Percentiles rank a stretch among this genome's conserved stretches.
These are phyloP conservation scores for Cryptosporidium bovis DNA, from an alignment of 169 alveolate genomes.

Conservation along the genomic window DNA sequence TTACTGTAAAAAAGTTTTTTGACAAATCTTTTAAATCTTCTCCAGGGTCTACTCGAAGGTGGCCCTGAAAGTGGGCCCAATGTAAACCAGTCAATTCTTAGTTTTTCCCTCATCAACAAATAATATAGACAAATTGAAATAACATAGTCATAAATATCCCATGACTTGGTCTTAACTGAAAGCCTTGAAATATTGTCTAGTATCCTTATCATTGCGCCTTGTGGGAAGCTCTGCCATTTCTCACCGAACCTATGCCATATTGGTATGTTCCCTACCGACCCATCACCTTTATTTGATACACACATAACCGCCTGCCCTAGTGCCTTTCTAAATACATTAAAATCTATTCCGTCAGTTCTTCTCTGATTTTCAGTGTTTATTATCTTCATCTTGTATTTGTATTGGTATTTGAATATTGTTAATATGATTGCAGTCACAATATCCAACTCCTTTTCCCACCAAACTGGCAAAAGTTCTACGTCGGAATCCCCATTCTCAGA, in stretches of 20 bases:
- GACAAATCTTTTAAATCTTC: constrained; percentile 35
- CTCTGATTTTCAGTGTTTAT: constrained; percentile 32
- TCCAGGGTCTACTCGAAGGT: constrained; percentile 50
- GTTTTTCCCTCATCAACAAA: constrained; percentile 42
- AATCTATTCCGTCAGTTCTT: constrained; percentile 2
- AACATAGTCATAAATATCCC: constrained; percentile 72
- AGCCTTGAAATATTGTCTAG: constrained; percentile 47
- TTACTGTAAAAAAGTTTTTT: constrained; percentile 19
- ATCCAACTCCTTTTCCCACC: constrained; percentile 75
- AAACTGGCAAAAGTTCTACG: constrained; percentile 60
- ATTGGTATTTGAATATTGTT: constrained; percentile 59
- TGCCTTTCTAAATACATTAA: constrained; percentile 5
- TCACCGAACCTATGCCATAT: constrained; percentile 72
- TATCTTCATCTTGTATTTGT: constrained; percentile 18
- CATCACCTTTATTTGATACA: not conserved
- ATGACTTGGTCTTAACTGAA: constrained; percentile 32
- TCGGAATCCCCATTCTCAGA: constrained; percentile 66
- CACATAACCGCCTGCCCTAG: constrained; percentile 22
- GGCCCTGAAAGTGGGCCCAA: constrained; percentile 72
- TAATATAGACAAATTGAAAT: constrained; percentile 45
- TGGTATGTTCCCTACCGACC: constrained; percentile 41
- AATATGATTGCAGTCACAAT: constrained; percentile 55
- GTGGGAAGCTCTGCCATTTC: constrained; percentile 74
- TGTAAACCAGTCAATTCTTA: constrained; percentile 59
- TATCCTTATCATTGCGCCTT: constrained; percentile 72